Evolutionary conservation across 139 green algal genomes (phyloP).

Genomic region (Ostreobium quekettii): DNA sequence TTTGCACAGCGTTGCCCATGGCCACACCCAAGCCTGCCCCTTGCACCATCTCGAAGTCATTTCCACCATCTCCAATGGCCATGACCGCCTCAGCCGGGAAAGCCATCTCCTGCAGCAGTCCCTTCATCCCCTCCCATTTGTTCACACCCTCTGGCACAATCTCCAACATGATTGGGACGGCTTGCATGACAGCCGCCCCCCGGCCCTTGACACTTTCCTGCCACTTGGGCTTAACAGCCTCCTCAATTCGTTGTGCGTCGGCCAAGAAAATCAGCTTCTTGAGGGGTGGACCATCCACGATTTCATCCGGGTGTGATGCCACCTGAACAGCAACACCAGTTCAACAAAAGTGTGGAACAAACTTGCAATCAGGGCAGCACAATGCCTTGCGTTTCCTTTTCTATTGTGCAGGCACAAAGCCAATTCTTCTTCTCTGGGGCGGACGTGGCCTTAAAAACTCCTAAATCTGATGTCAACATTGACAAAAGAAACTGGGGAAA

Average conservation of each 20-base stretch:
- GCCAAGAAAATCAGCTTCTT: constrained; percentile 17
- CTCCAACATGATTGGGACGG: constrained; percentile 89
- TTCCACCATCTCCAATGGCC: constrained; percentile 86
- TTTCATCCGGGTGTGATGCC: too few relatives aligned
- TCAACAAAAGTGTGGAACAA: too few relatives aligned
- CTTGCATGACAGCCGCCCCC: constrained; percentile 57
- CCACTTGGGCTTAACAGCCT: constrained; percentile 11
- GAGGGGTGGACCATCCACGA: background rate
- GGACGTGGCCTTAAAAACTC: too few relatives aligned
- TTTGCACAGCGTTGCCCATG: constrained; percentile 84
- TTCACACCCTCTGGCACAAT: constrained; percentile 78
- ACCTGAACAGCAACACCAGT: too few relatives aligned
- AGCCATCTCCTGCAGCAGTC: constrained; percentile 46
- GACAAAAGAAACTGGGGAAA: too few relatives aligned
- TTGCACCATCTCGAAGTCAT: constrained; percentile 78
- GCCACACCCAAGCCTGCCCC: constrained; percentile 76
- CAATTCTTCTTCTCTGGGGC: too few relatives aligned
- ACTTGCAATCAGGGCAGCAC: too few relatives aligned
- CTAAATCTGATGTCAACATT: too few relatives aligned
- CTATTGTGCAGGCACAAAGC: too few relatives aligned
- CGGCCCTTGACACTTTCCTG: background rate
- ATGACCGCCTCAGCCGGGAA: constrained; percentile 46
- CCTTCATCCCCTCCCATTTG: constrained; percentile 61
- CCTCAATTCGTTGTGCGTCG: background rate
- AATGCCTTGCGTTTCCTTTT: too few relatives aligned